A percentile compares a stretch with the other conserved stretches of the same genome.
Conservation (phyloP, 2,329 filamentous ascomycete species). For the Aspergillus jensenii region DNA sequence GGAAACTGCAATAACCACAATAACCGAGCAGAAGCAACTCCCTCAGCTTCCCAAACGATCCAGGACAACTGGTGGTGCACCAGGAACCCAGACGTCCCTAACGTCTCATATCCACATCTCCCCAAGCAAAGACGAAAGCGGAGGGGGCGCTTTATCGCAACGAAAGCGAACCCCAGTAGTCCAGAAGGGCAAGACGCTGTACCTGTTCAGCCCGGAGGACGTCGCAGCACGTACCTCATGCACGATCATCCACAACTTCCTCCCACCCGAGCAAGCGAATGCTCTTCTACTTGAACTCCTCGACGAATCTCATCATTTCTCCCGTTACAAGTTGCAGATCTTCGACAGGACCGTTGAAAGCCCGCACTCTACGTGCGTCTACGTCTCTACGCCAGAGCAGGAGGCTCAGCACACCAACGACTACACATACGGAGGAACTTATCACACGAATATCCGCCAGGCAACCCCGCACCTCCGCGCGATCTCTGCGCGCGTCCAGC, state of each 20-base stretch:
- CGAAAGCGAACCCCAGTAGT: conserved; percentile 41
- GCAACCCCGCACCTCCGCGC: conserved; percentile 72
- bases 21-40: conserved; percentile 39
- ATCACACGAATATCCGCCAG: conserved; percentile 71
- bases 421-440: conserved; percentile 82
- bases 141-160: conserved; percentile 29
- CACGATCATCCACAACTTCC: conserved; percentile 88
- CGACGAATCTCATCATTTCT: conserved; percentile 69
- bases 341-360: conserved; percentile 85
- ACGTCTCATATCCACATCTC: conserved; percentile 47
- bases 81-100: conserved; percentile 65
- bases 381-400: conserved; percentile 73
- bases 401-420: conserved; percentile 69
- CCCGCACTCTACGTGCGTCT: conserved; percentile 82
- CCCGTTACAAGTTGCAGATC: conserved; percentile 73
- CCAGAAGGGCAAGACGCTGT: conserved; percentile 77
- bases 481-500: conserved; percentile 69
- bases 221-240: conserved; percentile 83
- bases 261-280: conserved; percentile 70
- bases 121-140: conserved; percentile 26
- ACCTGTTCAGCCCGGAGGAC: conserved; percentile 78
- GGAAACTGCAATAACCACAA: conserved; percentile 58
- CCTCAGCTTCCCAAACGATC: conserved; percentile 16
- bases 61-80: conserved; percentile 1
- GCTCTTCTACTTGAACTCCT: conserved; percentile 73